Base-by-base conservation (phyloP, 2,329 filamentous ascomycete genomes). In the Colletotrichum plurivorum region DNA sequence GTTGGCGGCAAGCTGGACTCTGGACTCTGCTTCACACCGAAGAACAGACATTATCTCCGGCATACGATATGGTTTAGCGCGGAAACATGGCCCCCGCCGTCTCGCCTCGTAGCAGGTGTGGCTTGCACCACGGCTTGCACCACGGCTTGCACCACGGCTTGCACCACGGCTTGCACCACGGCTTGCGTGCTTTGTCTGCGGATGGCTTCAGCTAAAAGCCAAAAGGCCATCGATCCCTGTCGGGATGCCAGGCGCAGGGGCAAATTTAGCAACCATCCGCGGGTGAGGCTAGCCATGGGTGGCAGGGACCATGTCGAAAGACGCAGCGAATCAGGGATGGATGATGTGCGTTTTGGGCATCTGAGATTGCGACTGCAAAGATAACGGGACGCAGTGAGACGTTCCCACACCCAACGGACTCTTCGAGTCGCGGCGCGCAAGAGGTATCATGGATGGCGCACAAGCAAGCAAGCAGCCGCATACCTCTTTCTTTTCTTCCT, bases 101-200 rank as follows among this genome's bases (percentile, higher is more conserved):
- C 51, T 53, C 31, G 31, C 8, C 20, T 31, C 9, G 46, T 16
- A 64, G 27, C 31, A 62, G 46, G 46, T 68, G 67, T 70, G 67
- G 67, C 67, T 70, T 70, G 57, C 20, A 53, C 58, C 43, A 67
- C 46, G 60, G 60, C 65, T 68, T 65, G 55, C 63, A n/a, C n/a
- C n/a, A n/a, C n/a, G n/a, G n/a, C n/a, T n/a, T n/a, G n/a, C n/a
- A n/a, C n/a, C n/a, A n/a, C n/a, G n/a, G n/a, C n/a, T n/a, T n/a
- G n/a, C n/a, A n/a, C n/a, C n/a, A n/a, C n/a, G 67, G 67, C 67
- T 70, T 70, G 57, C 20, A 53, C 58, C 43, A 67, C 46, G 60
- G 60, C 65, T 68, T 65, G 55, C 63, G 52, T 51, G 53, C 57
- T 70, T 70, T 67, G 63, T 63, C 27, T 54, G 25, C 27, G 53